phyloP scores from a whole-genome alignment of 257 asterid genomes.

The Hygrophila difformis region DNA sequence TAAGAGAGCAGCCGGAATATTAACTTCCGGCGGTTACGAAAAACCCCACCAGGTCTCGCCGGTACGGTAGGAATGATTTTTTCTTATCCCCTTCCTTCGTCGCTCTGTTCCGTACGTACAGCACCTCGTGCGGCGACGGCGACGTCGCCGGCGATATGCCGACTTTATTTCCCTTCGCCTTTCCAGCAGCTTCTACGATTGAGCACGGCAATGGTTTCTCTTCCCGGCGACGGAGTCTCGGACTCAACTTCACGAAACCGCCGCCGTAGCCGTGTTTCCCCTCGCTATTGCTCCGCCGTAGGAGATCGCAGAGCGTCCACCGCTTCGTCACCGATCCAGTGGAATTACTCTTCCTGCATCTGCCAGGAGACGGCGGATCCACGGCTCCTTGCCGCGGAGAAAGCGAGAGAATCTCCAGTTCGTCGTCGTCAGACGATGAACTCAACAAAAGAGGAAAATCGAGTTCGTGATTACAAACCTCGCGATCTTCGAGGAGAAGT shows the following conservation, averaged over 20 bases:
- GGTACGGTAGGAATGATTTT: slow-evolving; percentile 61
- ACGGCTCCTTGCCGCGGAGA: slow-evolving; percentile 45
- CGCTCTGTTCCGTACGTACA: slow-evolving; percentile 38
- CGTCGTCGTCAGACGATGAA: slow-evolving; percentile 61
- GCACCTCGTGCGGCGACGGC: slow-evolving; percentile 45
- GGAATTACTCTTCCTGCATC: slow-evolving; percentile 73
- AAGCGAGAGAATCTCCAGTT: slow-evolving; percentile 47
- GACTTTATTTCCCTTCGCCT: slow-evolving; percentile 10
- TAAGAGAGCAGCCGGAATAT: no score
- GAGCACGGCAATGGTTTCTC: slow-evolving; percentile 14
- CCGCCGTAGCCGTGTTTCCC: no score
- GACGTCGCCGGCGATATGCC: slow-evolving; percentile 14
- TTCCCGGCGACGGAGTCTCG: slow-evolving; percentile 32
- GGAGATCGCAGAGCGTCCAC: slow-evolving; percentile 64
- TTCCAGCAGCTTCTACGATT: background rate
- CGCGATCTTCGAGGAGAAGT: slow-evolving; percentile 26
- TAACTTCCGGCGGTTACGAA: slow-evolving; percentile 40
- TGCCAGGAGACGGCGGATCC: slow-evolving; percentile 38
- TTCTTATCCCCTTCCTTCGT: slow-evolving; percentile 35
- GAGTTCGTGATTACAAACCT: slow-evolving; percentile 22
- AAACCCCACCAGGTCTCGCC: slow-evolving; percentile 56
- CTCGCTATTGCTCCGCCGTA: slow-evolving; percentile 84
- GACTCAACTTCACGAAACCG: slow-evolving; percentile 44
- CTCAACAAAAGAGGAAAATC: slow-evolving; percentile 29
- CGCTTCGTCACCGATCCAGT: slow-evolving; percentile 71